A percentile compares a stretch with the other conserved stretches of the same genome.
phyloP scores from a whole-genome alignment of 495 filamentous ascomycete genomes.

The Bathelium albidoporum region DNA sequence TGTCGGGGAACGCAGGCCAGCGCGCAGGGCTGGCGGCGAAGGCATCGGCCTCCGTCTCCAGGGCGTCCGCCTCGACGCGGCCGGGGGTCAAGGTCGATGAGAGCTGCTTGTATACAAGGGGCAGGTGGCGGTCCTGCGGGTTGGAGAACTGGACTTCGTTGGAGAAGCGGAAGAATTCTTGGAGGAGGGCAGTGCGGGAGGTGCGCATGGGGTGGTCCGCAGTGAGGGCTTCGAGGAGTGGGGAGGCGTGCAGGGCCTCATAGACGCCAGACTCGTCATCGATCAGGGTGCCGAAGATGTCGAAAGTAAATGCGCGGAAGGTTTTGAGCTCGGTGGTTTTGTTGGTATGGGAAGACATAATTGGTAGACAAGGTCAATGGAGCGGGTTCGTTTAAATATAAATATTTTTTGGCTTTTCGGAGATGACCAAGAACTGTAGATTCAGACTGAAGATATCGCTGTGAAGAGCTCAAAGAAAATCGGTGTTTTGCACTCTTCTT shows the following conservation, averaged over 20 bases:
- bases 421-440: not conserved
- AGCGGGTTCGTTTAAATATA: no score
- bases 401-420: no score
- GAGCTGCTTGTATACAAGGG: conserved; percentile 18
- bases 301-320: conserved; percentile 20
- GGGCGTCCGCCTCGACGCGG: conserved; percentile 9
- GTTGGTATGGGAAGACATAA: not conserved
- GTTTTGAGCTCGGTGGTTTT: not conserved
- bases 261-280: conserved; percentile 24
- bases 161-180: conserved; percentile 11
- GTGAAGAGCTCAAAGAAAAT: not conserved
- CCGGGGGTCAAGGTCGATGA: conserved; percentile 10
- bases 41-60: conserved; percentile 11
- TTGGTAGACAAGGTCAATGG: not conserved
- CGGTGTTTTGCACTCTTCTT: not conserved
- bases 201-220: conserved; percentile 5
- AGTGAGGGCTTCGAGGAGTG: conserved; percentile 18
- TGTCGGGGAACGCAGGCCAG: conserved; percentile 23
- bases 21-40: conserved; percentile 10
- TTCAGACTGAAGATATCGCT: not conserved
- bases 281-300: conserved; percentile 25
- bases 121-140: conserved; percentile 14
- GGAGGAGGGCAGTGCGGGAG: conserved; percentile 11
- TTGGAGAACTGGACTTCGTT: conserved; percentile 11
- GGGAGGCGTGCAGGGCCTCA: conserved; percentile 8